These are phyloP conservation scores for Auriculariales sp. DNA, from an alignment of 768 basidiomycete genomes.

Conservation along the genomic window DNA sequence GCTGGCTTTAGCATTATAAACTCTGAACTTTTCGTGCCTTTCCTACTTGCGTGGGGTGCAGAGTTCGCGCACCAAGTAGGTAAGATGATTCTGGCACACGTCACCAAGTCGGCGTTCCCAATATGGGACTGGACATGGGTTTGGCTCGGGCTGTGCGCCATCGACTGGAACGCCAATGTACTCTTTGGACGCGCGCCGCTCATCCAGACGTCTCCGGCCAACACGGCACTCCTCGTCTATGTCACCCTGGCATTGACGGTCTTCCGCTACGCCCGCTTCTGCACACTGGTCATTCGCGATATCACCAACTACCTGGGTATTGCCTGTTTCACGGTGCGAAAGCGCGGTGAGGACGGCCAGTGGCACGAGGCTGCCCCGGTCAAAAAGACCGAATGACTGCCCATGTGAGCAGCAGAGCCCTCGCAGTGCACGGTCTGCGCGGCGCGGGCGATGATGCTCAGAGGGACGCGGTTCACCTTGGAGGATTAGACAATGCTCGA, in stretches of 20 bases:
- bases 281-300: slow-evolving; percentile 66
- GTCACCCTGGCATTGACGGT: slow-evolving; percentile 55
- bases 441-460: no score
- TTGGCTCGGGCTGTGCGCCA: slow-evolving; percentile 58
- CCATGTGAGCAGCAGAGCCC: neutral
- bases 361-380: slow-evolving; percentile 30
- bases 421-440: neutral
- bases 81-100: slow-evolving; percentile 84
- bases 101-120: slow-evolving; percentile 74
- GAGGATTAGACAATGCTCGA: no score
- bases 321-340: slow-evolving; percentile 86
- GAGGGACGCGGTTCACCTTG: no score
- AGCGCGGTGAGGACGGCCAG: slow-evolving; percentile 56
- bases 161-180: slow-evolving; percentile 70
- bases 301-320: slow-evolving; percentile 89
- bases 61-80: slow-evolving; percentile 86
- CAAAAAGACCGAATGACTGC: slow-evolving; percentile 4
- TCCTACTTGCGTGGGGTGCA: slow-evolving; percentile 85
- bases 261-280: slow-evolving; percentile 61
- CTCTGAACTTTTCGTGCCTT: slow-evolving; percentile 70
- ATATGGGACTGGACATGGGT: slow-evolving; percentile 79
- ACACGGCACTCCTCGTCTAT: slow-evolving; percentile 58
- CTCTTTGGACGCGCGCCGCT: slow-evolving; percentile 52
- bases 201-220: slow-evolving; percentile 51
- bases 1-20: slow-evolving; percentile 56